Evolutionary conservation across 75 land plant genomes (phyloP).

Genomic region (Picea sitchensis): DNA sequence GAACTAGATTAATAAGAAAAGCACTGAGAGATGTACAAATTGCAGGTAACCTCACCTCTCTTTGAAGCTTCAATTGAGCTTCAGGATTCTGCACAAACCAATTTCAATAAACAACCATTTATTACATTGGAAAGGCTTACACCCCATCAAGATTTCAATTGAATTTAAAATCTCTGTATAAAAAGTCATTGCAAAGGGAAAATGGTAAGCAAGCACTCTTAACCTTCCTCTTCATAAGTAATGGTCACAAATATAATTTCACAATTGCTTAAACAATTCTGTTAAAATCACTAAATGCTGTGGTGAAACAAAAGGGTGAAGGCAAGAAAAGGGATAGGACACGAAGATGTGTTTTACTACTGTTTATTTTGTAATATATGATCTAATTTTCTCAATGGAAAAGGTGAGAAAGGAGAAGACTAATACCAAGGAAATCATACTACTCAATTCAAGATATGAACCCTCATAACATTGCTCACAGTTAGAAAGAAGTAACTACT

Average conservation of each 20-base stretch:
- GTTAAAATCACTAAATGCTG: too few relatives aligned
- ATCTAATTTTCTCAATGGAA: too few relatives aligned
- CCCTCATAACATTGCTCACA: not conserved
- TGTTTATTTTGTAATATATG: too few relatives aligned
- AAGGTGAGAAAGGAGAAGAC: too few relatives aligned
- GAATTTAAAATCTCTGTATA: too few relatives aligned
- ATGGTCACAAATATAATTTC: not conserved
- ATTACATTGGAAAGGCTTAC: not conserved
- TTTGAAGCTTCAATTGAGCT: constrained; percentile 77
- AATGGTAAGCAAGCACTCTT: not conserved
- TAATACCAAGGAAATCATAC: too few relatives aligned
- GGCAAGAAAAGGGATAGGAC: too few relatives aligned
- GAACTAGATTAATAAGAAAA: not conserved
- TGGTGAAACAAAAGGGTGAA: too few relatives aligned
- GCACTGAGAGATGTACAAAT: not conserved
- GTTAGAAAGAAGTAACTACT: not conserved
- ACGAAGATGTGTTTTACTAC: too few relatives aligned
- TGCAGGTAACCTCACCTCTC: constrained; percentile 54
- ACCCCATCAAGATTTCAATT: too few relatives aligned
- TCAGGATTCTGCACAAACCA: constrained; percentile 63
- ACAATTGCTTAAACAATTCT: not conserved
- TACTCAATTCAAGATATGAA: not conserved
- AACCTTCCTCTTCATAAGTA: not conserved
- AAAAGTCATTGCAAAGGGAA: not conserved
- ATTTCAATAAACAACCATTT: not conserved